Evolutionary conservation across 2,329 filamentous ascomycete genomes (phyloP).

Genomic region (Fusarium xyrophilum): DNA sequence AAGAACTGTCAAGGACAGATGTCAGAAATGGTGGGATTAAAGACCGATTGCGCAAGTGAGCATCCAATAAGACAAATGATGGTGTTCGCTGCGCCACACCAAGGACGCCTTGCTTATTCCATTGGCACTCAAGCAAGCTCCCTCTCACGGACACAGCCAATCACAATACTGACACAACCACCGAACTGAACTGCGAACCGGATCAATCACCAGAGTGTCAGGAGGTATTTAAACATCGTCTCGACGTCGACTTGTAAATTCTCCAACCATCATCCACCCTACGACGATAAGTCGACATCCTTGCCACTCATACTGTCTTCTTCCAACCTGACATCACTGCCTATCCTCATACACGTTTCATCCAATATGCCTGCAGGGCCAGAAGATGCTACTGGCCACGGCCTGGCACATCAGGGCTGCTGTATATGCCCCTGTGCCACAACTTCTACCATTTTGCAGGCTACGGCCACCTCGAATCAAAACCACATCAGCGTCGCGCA

Average conservation of each 20-base stretch:
- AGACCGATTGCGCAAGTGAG: not conserved
- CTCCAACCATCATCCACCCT: not conserved
- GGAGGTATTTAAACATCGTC: not conserved
- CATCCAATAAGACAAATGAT: not conserved
- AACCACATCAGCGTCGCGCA: not conserved
- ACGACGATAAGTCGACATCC: not conserved
- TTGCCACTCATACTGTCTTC: not conserved
- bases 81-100: not conserved
- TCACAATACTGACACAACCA: not conserved
- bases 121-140: not conserved
- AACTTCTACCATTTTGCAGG: not conserved
- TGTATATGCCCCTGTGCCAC: not conserved
- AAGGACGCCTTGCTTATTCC: not conserved
- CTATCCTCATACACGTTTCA: not conserved
- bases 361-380: not conserved
- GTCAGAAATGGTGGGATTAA: not conserved
- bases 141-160: not conserved
- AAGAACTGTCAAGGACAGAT: not conserved
- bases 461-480: not conserved
- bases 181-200: not conserved
- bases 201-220: too few relatives aligned
- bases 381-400: not conserved
- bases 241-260: not conserved
- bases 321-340: not conserved
- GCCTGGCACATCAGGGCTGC: accelerated